phyloP scores from a whole-genome alignment of 1,284 basidiomycete genomes.

The Apiotrichum veenhuisii region DNA sequence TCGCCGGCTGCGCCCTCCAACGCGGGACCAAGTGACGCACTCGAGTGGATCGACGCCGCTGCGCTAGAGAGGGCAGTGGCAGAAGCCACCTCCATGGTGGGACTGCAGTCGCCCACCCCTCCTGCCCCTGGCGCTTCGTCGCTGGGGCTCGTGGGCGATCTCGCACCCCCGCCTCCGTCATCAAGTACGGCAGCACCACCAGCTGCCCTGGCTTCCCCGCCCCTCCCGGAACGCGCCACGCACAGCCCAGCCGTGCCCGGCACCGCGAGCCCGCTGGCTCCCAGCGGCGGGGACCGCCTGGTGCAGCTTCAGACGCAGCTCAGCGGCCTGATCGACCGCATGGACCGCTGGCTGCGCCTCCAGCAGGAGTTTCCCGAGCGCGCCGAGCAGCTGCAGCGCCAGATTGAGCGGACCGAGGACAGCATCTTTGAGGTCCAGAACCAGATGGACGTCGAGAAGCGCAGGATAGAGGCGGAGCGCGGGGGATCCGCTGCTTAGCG shows the following conservation, averaged over 20 bases:
- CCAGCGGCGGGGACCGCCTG: neutral
- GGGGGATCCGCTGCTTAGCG: no score
- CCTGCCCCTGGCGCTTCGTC: no score
- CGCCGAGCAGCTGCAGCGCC: neutral
- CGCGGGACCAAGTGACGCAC: neutral
- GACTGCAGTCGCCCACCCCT: no score
- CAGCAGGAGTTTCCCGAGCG: neutral
- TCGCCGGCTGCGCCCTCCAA: neutral
- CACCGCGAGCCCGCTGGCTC: neutral
- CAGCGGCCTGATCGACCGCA: neutral
- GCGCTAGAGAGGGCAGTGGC: neutral
- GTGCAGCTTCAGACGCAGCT: neutral
- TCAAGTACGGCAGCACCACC: no score
- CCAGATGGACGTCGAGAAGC: neutral
- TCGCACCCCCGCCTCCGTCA: no score
- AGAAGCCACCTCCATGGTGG: neutral
- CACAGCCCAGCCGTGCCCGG: no score
- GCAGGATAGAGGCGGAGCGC: neutral
- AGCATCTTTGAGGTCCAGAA: conserved; percentile 5
- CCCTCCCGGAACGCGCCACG: no score
- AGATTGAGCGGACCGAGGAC: conserved; percentile 7
- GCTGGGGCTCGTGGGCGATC: neutral
- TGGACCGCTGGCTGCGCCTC: conserved; percentile 6
- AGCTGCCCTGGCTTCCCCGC: no score
- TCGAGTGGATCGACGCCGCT: neutral